A percentile compares a stretch with the other conserved stretches of the same genome.
phyloP scores from a whole-genome alignment of 176 grass and related monocot species.

The Thalia dealbata region DNA sequence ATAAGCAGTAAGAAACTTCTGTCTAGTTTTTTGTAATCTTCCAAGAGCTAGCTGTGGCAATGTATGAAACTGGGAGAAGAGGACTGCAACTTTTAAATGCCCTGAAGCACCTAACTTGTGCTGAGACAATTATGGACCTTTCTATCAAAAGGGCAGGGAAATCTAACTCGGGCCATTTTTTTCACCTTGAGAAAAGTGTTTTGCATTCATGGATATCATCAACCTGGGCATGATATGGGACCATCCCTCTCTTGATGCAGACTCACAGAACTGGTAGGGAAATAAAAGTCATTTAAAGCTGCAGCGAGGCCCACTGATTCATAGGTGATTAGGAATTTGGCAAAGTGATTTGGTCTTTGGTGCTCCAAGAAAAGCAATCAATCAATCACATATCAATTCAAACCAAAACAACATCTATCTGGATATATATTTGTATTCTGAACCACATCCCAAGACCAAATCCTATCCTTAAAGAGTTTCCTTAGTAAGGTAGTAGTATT shows the following conservation, averaged over 20 bases:
- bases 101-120: not conserved
- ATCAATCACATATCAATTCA: not conserved
- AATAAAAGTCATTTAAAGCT: slow-evolving; percentile 10
- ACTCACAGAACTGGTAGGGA: not conserved
- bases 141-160: not conserved
- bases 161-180: not conserved
- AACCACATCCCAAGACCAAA: not conserved
- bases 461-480: too few relatives aligned
- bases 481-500: not conserved
- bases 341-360: not conserved
- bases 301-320: not conserved
- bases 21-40: not conserved
- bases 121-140: not conserved
- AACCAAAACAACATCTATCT: not conserved
- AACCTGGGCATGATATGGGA: not conserved
- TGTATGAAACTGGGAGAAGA: not conserved
- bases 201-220: not conserved
- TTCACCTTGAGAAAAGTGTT: not conserved
- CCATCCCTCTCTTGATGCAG: not conserved
- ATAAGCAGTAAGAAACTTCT: not conserved
- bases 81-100: slow-evolving; percentile 1
- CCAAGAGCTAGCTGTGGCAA: not conserved
- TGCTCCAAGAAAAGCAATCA: not conserved
- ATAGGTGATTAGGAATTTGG: not conserved
- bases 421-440: not conserved